Evolutionary conservation across 2,329 filamentous ascomycete species (phyloP), one percentile per base, ranked within the genome.

Genomic region (Aspergillus ibericus): DNA sequence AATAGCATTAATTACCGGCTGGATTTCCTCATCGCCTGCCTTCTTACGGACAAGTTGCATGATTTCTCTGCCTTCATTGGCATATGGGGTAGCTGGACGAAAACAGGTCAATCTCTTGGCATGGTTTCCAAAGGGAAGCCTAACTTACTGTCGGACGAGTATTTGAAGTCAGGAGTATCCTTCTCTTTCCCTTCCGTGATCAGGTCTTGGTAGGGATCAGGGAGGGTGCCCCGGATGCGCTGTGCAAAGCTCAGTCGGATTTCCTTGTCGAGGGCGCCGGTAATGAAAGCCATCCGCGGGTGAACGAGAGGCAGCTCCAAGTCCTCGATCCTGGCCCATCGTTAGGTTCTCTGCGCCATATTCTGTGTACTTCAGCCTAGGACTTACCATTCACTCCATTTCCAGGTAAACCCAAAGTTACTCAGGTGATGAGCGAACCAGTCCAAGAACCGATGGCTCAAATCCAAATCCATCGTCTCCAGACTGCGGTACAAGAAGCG

Each of bases 361-460:
- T 13, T 12, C 29, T 20, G 4, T 34, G 25, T 16, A 3, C 16
- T 18, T 10, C 27, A 12, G 7, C 35, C 32, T 13, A 34, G 42
- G 42, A 77, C 81, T 68, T 75, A 86, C 95, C 95, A 99, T 78
- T 99, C 95, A 15, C 90, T 88, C 95, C 95, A 99, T 77, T 98
- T 98, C 95, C 95, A 99, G 9, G 95, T 95, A 74, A 98, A 99
- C 54, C 96, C 95, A 72, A 99, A 99, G 79, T 99, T 99, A 78
- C 93, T 97, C 65, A 99, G 80, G 79, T 99, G 95, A 74, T 99
- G 95, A 16, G 93, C 86, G 72, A 99, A 99, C 95, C 95, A 99
- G 74, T 98, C 93, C 72, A 96, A 82, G 77, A 98, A 98, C 25
- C 95, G 86, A 69, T 93, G 89, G 56, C 82, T 84, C 44, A 99